These are phyloP conservation scores for Candolleomyces aberdarensis DNA, from an alignment of 768 basidiomycete genomes.

Conservation along the genomic window DNA sequence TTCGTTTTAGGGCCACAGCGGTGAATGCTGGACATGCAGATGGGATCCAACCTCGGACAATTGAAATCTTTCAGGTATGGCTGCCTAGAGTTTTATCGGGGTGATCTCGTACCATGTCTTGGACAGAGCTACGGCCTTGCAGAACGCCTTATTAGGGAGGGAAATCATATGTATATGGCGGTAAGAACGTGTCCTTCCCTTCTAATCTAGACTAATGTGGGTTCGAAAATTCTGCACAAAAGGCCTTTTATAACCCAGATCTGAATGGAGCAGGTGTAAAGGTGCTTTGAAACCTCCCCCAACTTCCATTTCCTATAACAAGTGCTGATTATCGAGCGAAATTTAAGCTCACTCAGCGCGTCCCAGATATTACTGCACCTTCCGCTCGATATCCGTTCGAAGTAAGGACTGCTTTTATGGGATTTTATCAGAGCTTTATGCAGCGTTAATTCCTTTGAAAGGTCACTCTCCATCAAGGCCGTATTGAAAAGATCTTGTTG, in stretches of 20 bases:
- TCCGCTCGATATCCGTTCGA: conserved; percentile 72
- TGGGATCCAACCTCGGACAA: conserved; percentile 54
- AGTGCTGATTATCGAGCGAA: not conserved
- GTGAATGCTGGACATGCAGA: conserved; percentile 57
- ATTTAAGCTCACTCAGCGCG: conserved; percentile 56
- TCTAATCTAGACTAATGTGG: too few relatives aligned
- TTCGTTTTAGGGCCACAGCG: conserved; percentile 37
- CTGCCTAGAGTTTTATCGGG: not conserved
- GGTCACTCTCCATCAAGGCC: conserved; percentile 62
- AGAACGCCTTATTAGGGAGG: conserved; percentile 58
- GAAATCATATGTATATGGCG: conserved; percentile 66
- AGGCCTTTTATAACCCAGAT: conserved; percentile 78
- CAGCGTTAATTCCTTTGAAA: conserved; percentile 14
- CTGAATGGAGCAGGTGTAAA: conserved; percentile 59
- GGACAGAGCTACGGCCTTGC: conserved; percentile 74
- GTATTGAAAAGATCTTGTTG: conserved; percentile 56
- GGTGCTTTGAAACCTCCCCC: conserved; percentile 18
- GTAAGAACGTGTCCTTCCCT: conserved; percentile 26
- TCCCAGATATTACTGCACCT: conserved; percentile 57
- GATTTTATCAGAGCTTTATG: not conserved
- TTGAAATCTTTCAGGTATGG: conserved; percentile 51
- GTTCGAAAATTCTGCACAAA: not conserved
- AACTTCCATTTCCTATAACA: not conserved
- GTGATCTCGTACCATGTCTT: not conserved
- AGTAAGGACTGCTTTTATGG: conserved; percentile 29